Conservation (phyloP, 805 yeast species). For the Monosporozyma servazzii region DNA sequence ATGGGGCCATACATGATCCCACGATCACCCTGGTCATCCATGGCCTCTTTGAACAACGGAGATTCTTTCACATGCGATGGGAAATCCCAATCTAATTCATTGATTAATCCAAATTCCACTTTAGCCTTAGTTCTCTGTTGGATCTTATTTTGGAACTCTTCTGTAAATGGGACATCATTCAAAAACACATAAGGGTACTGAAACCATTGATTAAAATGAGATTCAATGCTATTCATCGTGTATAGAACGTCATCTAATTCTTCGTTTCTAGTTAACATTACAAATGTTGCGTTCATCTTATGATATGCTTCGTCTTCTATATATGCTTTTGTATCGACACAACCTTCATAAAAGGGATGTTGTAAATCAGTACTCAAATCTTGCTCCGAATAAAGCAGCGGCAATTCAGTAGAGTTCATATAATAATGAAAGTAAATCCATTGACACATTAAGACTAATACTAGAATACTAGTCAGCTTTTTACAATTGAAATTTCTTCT, state of each 20-base stretch:
- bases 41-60: not conserved
- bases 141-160: constrained; percentile 51
- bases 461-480: not conserved
- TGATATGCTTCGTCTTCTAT: constrained; percentile 17
- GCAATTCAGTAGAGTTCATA: not conserved
- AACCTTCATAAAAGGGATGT: constrained; percentile 46
- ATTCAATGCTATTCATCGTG: constrained; percentile 67
- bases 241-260: constrained; percentile 68
- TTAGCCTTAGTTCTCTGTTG: constrained; percentile 44
- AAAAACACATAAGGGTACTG: constrained; percentile 87
- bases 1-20: constrained; percentile 75
- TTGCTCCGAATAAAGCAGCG: constrained; percentile 8
- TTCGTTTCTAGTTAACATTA: constrained; percentile 71
- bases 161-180: constrained; percentile 71
- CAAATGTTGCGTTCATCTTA: constrained; percentile 74
- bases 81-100: constrained; percentile 60
- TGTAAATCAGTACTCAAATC: constrained; percentile 24
- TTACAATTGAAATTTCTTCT: not conserved
- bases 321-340: constrained; percentile 39
- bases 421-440: not conserved
- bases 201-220: constrained; percentile 89
- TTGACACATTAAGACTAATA: not conserved
- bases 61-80: constrained; percentile 23
- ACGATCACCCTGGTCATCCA: constrained; percentile 57
- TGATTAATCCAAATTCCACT: constrained; percentile 65